These are phyloP conservation scores for Tetrapyrgos nigripes DNA, from an alignment of 1,284 basidiomycete species.

Conservation along the genomic window DNA sequence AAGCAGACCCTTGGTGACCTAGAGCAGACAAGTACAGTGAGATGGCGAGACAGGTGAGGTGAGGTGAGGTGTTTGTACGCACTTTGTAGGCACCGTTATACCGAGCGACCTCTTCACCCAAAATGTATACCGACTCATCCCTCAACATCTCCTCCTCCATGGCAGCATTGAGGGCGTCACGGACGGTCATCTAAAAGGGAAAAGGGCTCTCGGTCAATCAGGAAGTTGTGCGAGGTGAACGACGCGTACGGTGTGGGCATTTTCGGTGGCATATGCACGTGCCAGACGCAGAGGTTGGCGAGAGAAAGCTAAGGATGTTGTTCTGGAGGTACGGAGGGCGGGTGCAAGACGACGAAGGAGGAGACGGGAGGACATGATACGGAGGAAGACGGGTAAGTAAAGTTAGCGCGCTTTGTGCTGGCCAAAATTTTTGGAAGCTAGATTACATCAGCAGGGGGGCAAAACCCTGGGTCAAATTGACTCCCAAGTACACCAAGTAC, in stretches of 20 bases:
- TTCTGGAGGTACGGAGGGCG: constrained; percentile 52
- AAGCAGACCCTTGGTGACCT: constrained; percentile 97
- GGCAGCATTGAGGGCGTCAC: constrained; percentile 96
- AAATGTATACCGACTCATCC: constrained; percentile 94
- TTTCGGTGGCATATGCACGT: constrained; percentile 68
- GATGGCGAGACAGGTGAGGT: constrained; percentile 6
- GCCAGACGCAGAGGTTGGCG: constrained; percentile 49
- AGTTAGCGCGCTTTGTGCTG: constrained; percentile 32
- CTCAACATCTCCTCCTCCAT: constrained; percentile 99
- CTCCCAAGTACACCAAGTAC: too few relatives aligned
- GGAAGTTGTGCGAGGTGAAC: constrained; percentile 23
- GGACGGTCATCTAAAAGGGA: constrained; percentile 87
- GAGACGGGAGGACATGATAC: constrained; percentile 70
- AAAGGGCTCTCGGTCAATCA: constrained; percentile 15
- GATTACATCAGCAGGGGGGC: constrained; percentile 17
- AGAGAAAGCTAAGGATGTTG: constrained; percentile 44
- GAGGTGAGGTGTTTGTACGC: constrained; percentile 11
- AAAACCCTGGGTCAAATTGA: too few relatives aligned
- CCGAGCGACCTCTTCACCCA: constrained; percentile 98
- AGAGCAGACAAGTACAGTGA: constrained; percentile 4
- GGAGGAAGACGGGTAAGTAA: constrained; percentile 28
- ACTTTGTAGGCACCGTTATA: constrained; percentile 99
- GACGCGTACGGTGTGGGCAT: constrained; percentile 60
- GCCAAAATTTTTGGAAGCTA: constrained; percentile 27
- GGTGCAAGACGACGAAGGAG: constrained; percentile 61